These are phyloP conservation scores for Pythium chondricola DNA, from an alignment of 352 stramenopile species.

Conservation along the genomic window DNA sequence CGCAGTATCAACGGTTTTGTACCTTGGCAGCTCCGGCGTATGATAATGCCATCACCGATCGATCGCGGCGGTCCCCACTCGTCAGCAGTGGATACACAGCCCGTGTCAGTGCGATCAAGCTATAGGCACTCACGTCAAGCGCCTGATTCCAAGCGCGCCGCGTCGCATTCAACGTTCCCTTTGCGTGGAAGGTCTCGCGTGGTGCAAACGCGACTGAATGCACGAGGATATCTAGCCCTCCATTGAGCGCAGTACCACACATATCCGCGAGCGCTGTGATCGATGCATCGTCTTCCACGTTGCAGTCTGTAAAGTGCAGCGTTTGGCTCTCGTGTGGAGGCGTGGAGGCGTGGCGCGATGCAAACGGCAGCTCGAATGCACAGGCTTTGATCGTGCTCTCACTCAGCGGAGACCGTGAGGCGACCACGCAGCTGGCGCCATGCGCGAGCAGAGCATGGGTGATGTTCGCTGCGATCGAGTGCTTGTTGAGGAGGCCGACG, in stretches of 20 bases:
- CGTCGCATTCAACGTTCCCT: slow-evolving; percentile 43
- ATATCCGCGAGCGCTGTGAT: slow-evolving; percentile 41
- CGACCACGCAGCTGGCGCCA: slow-evolving; percentile 68
- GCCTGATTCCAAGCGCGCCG: slow-evolving; percentile 64
- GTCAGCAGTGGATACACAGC: slow-evolving; percentile 53
- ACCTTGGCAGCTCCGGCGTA: slow-evolving; percentile 79
- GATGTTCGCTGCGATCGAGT: slow-evolving; percentile 78
- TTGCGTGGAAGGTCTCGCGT: slow-evolving; percentile 54
- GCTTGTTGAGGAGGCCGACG: slow-evolving; percentile 87
- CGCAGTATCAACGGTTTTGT: not conserved
- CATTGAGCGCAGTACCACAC: slow-evolving; percentile 38
- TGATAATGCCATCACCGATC: slow-evolving; percentile 83
- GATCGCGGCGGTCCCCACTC: slow-evolving; percentile 19
- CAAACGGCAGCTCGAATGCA: slow-evolving; percentile 29
- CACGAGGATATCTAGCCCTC: slow-evolving; percentile 77
- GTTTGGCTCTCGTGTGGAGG: not conserved
- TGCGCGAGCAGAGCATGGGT: slow-evolving; percentile 60
- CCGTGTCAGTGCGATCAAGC: slow-evolving; percentile 78
- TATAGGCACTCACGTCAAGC: slow-evolving; percentile 86
- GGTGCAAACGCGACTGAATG: slow-evolving; percentile 90
- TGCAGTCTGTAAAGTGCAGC: slow-evolving; percentile 56
- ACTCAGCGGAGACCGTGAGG: slow-evolving; percentile 48
- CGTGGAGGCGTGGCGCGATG: not conserved
- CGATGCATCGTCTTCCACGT: slow-evolving; percentile 63
- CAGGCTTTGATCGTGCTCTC: slow-evolving; percentile 44